Percentiles rank a stretch among this genome's conserved stretches.
phyloP scores from a whole-genome alignment of 192 early-diverging fungal species.

The Backusella macrospora region DNA sequence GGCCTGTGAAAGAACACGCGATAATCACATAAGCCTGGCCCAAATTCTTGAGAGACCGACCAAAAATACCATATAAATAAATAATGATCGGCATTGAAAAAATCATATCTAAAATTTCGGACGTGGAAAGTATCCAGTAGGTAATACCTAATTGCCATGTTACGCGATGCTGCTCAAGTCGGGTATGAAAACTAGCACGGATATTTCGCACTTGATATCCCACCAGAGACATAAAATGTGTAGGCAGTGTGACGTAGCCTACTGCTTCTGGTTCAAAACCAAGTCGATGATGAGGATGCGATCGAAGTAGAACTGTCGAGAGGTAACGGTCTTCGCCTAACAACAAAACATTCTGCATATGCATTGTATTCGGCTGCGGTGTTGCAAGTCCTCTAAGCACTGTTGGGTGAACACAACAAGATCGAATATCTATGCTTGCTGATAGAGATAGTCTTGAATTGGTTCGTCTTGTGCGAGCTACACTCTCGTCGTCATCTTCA shows the following conservation, averaged over 20 bases:
- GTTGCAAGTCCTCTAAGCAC: slow-evolving; percentile 31
- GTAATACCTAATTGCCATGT: slow-evolving; percentile 25
- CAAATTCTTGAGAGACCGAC: slow-evolving; percentile 20
- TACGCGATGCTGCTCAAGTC: slow-evolving; percentile 27
- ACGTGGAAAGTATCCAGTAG: slow-evolving; percentile 31
- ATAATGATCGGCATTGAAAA: slow-evolving; percentile 31
- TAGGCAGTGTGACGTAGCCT: slow-evolving; percentile 32
- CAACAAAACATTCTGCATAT: slow-evolving; percentile 36
- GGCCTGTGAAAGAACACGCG: slow-evolving; percentile 25
- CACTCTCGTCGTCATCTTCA: not conserved
- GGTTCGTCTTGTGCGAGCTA: not conserved
- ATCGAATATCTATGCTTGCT: slow-evolving; percentile 8
- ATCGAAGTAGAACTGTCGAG: slow-evolving; percentile 30
- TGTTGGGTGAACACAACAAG: slow-evolving; percentile 43
- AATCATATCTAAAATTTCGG: slow-evolving; percentile 27
- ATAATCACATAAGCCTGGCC: slow-evolving; percentile 27
- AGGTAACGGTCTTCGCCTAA: slow-evolving; percentile 39
- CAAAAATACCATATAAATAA: slow-evolving; percentile 30
- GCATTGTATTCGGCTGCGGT: slow-evolving; percentile 30
- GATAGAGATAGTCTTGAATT: slow-evolving; percentile 20
- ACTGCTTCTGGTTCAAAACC: slow-evolving; percentile 43
- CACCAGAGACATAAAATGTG: slow-evolving; percentile 25
- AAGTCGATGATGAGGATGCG: slow-evolving; percentile 32
- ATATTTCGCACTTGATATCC: slow-evolving; percentile 30
- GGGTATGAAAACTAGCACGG: slow-evolving; percentile 31